Percentiles rank a stretch among this genome's conserved stretches.
Evolutionary conservation across 306 rosid genomes (phyloP).

Genomic region (Malus domestica): DNA sequence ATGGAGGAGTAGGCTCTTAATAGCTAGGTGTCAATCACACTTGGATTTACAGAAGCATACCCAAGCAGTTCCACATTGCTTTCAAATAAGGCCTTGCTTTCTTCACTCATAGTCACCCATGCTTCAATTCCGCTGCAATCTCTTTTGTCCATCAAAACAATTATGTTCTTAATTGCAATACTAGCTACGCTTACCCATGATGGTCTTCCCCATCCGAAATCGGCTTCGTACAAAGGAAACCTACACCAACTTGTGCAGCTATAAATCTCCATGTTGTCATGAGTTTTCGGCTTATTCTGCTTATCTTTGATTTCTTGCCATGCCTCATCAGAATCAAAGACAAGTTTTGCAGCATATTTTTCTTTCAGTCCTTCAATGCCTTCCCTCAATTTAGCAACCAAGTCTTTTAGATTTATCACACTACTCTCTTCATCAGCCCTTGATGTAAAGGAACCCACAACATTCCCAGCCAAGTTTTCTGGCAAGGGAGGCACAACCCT

Average conservation of each 20-base stretch:
- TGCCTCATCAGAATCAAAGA: background rate
- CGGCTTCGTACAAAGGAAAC: conserved; percentile 15
- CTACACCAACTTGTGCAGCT: conserved; percentile 19
- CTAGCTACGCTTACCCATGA: conserved; percentile 21
- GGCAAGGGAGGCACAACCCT: conserved; percentile 15
- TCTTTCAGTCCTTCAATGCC: background rate
- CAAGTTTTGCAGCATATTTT: background rate
- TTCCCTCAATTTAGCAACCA: conserved; percentile 1
- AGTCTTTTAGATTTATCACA: background rate
- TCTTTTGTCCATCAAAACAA: conserved; percentile 18
- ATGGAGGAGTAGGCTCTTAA: background rate
- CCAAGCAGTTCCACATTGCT: conserved; percentile 15
- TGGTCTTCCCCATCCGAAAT: conserved; percentile 35
- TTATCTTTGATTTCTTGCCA: conserved; percentile 1
- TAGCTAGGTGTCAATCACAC: background rate
- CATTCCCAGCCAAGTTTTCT: conserved; percentile 18
- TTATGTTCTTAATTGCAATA: background rate
- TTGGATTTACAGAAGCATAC: conserved; percentile 15
- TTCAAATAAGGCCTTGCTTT: conserved; percentile 18
- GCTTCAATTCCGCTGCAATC: conserved; percentile 27
- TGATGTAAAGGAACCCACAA: background rate
- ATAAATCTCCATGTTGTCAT: background rate
- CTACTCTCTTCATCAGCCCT: background rate
- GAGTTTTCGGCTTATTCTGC: background rate
- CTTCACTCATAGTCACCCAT: conserved; percentile 16